Percentiles rank a stretch among this genome's conserved stretches.
These are phyloP conservation scores for Beauveria scarabaeidicola DNA, from an alignment of 2,329 filamentous ascomycete genomes.

Conservation along the genomic window DNA sequence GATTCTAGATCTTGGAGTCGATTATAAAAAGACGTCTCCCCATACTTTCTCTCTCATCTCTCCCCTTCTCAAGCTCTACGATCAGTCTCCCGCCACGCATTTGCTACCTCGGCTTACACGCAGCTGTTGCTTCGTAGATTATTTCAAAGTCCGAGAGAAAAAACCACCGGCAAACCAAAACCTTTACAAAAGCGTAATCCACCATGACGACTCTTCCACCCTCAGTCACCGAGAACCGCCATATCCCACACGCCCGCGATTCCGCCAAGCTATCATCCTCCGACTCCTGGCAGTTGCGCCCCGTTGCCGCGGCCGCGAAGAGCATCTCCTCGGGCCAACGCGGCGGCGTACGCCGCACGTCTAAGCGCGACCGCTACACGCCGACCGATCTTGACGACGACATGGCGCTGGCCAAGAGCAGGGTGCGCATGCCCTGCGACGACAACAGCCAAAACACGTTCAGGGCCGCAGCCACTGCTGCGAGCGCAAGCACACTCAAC, in stretches of 20 bases:
- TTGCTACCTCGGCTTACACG: not conserved
- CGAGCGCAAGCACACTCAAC: not conserved
- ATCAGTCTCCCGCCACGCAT: not conserved
- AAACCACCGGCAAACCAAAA: not conserved
- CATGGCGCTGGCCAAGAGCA: slow-evolving; percentile 1
- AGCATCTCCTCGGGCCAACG: not conserved
- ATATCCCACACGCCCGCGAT: not conserved
- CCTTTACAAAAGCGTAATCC: not conserved
- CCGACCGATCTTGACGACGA: slow-evolving; percentile 2
- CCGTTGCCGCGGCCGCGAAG: not conserved
- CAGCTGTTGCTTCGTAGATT: not conserved
- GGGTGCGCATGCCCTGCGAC: not conserved
- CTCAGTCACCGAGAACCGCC: not conserved
- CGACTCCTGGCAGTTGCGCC: not conserved
- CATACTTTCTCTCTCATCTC: too few species aligned
- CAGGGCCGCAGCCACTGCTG: not conserved
- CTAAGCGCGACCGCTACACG: slow-evolving; percentile 2
- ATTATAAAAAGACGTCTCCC: not conserved
- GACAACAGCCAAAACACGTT: not conserved
- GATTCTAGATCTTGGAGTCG: not conserved
- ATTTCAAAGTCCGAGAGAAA: not conserved
- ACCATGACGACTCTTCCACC: not conserved
- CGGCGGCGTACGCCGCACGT: not conserved
- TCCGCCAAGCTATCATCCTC: not conserved
- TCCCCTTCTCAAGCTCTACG: not conserved